Evolutionary conservation across 805 yeast species (phyloP), one percentile per base, ranked within the genome.

Genomic region (Cyberlindnera samutprakarnensis): DNA sequence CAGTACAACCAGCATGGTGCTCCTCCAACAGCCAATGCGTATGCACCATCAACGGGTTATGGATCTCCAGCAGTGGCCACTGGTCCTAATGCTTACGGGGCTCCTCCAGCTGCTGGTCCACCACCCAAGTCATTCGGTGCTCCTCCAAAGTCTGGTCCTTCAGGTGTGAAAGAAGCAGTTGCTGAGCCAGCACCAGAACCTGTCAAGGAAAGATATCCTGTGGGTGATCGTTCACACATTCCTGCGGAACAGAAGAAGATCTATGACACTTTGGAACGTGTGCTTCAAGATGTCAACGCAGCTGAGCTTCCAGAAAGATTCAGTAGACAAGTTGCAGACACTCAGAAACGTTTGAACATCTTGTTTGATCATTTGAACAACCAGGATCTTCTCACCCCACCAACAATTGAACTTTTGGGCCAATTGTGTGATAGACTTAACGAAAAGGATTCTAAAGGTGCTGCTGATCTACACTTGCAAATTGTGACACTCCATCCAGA

Each of bases 291-390:
- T 13, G 63, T 66, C 27, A 71, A 85, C 25, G 94, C 95, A 17
- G 80, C 72, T 25, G n/a, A n/a, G n/a, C 71, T 86, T 26, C 95
- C 95, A 17, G 82, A 75, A 30, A 76, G 74, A 52, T 85, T 72
- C 49, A 55, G 69, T 18, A 79, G 75, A 40, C 96, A 86, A 49
- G 70, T 81, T 32, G 63, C 59, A 28, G 97, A 90, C 54, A 76
- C 94, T 51, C 90, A 78, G 45, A 80, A 81, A 62, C 75, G 97
- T 55, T 59, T 92, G 36, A 70, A 75, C 41, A 70, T 85, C 32
- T 63, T 92, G 41, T 86, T 70, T 53, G 87, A 78, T 44, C 86
- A 78, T 46, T 70, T 92, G 59, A 80, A 81, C 53, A 81, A 77
- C 45, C 73, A 71, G 34, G 90, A 80, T 29, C 58, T 78, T 33